Evolutionary conservation across 1,284 basidiomycete genomes (phyloP).

Genomic region (Ceratobasidium papillatum): DNA sequence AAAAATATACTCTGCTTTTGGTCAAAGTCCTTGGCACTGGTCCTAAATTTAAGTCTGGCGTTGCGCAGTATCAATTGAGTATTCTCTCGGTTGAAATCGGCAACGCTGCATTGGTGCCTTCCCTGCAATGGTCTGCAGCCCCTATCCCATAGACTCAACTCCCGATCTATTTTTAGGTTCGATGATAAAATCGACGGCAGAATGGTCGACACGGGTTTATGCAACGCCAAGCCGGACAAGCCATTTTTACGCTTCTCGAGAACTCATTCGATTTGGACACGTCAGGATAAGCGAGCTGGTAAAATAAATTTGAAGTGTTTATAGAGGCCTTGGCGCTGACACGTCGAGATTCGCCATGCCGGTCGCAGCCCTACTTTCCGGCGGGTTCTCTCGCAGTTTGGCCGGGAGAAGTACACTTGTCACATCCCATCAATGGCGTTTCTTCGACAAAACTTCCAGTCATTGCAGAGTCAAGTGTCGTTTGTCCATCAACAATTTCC

Average conservation of each 20-base stretch:
- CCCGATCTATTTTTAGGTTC: not conserved
- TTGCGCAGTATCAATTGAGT: too few relatives aligned
- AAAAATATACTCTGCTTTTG: not conserved
- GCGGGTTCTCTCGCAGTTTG: not conserved
- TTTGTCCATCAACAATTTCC: not conserved
- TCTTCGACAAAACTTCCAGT: slow-evolving; percentile 3
- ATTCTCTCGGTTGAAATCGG: too few relatives aligned
- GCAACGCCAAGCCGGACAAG: not conserved
- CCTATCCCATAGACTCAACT: not conserved
- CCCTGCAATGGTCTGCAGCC: not conserved
- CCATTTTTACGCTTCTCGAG: slow-evolving; percentile 9
- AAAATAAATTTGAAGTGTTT: not conserved
- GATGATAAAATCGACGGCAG: not conserved
- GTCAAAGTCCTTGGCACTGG: not conserved
- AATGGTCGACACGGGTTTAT: not conserved
- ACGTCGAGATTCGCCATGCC: not conserved
- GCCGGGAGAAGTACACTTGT: not conserved
- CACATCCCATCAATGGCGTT: not conserved
- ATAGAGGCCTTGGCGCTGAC: not conserved
- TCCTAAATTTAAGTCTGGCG: not conserved
- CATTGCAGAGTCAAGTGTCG: not conserved
- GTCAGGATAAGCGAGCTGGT: not conserved
- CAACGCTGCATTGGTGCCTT: too few relatives aligned
- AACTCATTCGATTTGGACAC: not conserved
- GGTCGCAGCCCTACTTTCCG: not conserved